Base-by-base conservation (phyloP, 176 grass and related monocot species). In the Phoenix dactylifera region DNA sequence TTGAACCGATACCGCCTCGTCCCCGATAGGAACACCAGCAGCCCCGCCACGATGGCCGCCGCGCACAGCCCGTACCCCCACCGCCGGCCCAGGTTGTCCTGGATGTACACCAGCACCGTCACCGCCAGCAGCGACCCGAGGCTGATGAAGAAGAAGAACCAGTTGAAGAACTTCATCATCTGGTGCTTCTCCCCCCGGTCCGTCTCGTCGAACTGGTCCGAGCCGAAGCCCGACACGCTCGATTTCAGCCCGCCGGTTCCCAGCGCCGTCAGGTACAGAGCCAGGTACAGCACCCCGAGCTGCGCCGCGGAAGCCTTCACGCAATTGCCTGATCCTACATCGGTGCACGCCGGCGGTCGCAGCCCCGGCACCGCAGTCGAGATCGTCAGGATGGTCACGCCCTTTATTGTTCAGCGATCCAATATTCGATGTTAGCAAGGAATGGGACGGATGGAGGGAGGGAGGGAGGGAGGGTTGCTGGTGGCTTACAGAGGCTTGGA, bases 131-230 rank as follows among this genome's bases (percentile, higher is more conserved):
- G 79, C 22, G 86, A 80, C 57, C 91, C 91, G 77, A 96, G 79
- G 84, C 80, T 85, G 19, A 96, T 82, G 80, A 96, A 96, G 66
- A 96, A 96, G 77, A 87, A 96, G 86, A 96, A 96, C 91, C 91
- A 96, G 74, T 79, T 96, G 73, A 96, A 90, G 77, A 96, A 96
- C 15, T 54, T 77, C 72, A 84, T 71, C 91, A 96, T 96, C 62
- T 77, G 77, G 50, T 55, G 15, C 23, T 82, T 79, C 77, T 96
- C 91, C 30, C 75, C 58, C 50, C 26, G 67, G 69, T 96, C 62
- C 1, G 52, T 39, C 7, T 96, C 91, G 50, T 96, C 91, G 83
- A 96, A 96, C 75, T 96, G 91, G 77, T 96, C 91, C 3, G 91
- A 96, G 2, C 91, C 91, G 23, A 96, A 90, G 0, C 91, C 91